These are phyloP conservation scores for Mortierella polycephala DNA, from an alignment of 371 early-diverging fungal genomes.

Conservation along the genomic window DNA sequence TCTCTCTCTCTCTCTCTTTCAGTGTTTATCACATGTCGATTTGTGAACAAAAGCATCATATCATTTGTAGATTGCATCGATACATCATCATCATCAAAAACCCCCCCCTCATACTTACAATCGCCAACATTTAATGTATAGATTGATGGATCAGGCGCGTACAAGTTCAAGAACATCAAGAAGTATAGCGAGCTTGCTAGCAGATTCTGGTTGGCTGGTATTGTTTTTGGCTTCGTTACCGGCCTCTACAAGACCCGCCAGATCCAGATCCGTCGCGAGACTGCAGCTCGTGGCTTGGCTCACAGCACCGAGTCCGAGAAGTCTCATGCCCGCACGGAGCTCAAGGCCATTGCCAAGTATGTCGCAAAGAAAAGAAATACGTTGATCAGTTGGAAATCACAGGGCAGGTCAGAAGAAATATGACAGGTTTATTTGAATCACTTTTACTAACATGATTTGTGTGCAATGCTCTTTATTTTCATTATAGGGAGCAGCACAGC, in stretches of 20 bases:
- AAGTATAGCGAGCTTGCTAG: constrained; percentile 60
- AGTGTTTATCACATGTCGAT: not conserved
- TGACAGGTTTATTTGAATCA: not conserved
- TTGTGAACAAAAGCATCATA: not conserved
- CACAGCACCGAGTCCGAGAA: constrained; percentile 46
- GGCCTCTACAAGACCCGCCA: constrained; percentile 71
- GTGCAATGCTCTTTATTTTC: not conserved
- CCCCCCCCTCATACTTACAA: constrained; percentile 44
- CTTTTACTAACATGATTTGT: not conserved
- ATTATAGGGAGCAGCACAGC: constrained; percentile 61
- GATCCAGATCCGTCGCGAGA: constrained; percentile 52
- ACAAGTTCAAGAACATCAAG: constrained; percentile 64
- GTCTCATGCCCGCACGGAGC: constrained; percentile 50
- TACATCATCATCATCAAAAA: constrained; percentile 35
- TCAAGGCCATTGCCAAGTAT: constrained; percentile 59
- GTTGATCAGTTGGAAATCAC: not conserved
- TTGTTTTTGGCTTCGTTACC: constrained; percentile 64
- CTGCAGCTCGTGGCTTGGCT: constrained; percentile 34
- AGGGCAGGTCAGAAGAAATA: not conserved
- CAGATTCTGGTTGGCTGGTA: constrained; percentile 73
- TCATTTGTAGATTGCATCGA: not conserved
- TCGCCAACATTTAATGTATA: constrained; percentile 33
- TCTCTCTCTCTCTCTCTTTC: not conserved
- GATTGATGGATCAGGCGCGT: constrained; percentile 63
- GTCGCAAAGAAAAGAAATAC: not conserved